Evolutionary conservation across 2,329 filamentous ascomycete genomes (phyloP).

Genomic region (Pseudofabraea citricarpa): DNA sequence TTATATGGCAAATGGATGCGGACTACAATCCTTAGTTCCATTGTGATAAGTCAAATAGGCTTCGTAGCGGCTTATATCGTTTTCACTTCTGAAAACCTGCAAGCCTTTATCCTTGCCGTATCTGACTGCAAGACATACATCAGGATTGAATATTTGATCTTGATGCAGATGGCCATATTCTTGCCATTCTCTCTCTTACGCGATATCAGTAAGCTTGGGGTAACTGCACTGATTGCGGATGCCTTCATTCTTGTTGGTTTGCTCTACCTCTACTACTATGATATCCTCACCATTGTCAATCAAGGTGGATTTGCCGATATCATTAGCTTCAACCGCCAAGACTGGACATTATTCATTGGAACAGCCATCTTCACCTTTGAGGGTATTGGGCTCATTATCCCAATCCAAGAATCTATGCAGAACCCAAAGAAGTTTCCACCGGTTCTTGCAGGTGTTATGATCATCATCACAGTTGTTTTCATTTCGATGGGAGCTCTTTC

Average conservation of each 20-base stretch:
- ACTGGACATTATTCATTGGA: slow-evolving; percentile 97
- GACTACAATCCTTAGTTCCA: slow-evolving; percentile 79
- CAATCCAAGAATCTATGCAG: slow-evolving; percentile 96
- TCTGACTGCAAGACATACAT: slow-evolving; percentile 82
- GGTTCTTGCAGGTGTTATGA: slow-evolving; percentile 87
- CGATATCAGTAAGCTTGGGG: slow-evolving; percentile 95
- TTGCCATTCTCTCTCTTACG: slow-evolving; percentile 88
- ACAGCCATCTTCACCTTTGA: slow-evolving; percentile 99
- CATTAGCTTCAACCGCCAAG: slow-evolving; percentile 79
- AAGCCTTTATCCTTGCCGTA: slow-evolving; percentile 90
- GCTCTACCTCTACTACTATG: slow-evolving; percentile 93
- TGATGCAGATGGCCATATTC: slow-evolving; percentile 95
- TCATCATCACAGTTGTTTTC: slow-evolving; percentile 90
- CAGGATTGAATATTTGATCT: slow-evolving; percentile 81
- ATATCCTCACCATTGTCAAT: slow-evolving; percentile 74
- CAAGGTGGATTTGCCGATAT: slow-evolving; percentile 78
- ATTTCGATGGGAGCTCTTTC: slow-evolving; percentile 87
- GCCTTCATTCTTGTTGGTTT: slow-evolving; percentile 90
- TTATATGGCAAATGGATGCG: slow-evolving; percentile 91
- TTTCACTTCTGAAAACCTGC: slow-evolving; percentile 92
- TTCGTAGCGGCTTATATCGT: slow-evolving; percentile 96
- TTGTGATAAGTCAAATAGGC: slow-evolving; percentile 91
- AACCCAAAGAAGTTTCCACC: slow-evolving; percentile 84
- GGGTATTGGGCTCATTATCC: slow-evolving; percentile 94
- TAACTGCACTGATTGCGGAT: slow-evolving; percentile 90